A percentile compares a stretch with the other conserved stretches of the same genome.
phyloP scores from a whole-genome alignment of 169 alveolate genomes.

The Amoebophrya sp. region DNA sequence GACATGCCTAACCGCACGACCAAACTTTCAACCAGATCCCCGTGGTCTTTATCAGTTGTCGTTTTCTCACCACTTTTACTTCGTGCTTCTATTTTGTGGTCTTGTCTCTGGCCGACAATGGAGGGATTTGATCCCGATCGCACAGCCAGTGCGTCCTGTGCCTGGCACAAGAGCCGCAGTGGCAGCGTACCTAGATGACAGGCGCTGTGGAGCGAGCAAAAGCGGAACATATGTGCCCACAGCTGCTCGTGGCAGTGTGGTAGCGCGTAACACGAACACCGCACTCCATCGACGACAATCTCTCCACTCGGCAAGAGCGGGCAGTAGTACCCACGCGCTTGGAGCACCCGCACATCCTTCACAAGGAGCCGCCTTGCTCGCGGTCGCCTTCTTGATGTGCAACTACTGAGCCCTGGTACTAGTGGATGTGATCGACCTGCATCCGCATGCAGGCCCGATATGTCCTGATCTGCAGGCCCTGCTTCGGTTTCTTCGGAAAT shows the following conservation, averaged over 20 bases:
- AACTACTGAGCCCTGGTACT: not conserved
- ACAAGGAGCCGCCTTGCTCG: not conserved
- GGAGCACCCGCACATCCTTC: not conserved
- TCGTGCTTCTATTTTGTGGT: not conserved
- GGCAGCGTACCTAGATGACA: not conserved
- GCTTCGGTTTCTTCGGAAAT: not conserved
- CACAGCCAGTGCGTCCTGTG: not conserved
- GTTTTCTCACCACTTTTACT: not conserved
- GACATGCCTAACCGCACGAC: not conserved
- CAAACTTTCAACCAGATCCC: too few relatives aligned
- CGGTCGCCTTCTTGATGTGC: not conserved
- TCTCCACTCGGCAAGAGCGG: not conserved
- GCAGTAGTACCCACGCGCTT: not conserved
- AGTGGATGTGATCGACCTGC: not conserved
- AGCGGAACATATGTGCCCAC: not conserved
- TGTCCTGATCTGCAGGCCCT: too few relatives aligned
- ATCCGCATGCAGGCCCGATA: not conserved
- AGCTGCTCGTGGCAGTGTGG: not conserved
- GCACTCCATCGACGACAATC: not conserved
- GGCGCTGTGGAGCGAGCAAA: not conserved
- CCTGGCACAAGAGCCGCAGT: not conserved
- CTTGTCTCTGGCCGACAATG: not conserved
- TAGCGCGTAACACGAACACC: not conserved
- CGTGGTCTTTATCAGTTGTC: not conserved
- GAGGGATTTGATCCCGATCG: not conserved